These are phyloP conservation scores for Coniochaeta prunicola DNA, from an alignment of 2,329 filamentous ascomycete species.

Conservation along the genomic window DNA sequence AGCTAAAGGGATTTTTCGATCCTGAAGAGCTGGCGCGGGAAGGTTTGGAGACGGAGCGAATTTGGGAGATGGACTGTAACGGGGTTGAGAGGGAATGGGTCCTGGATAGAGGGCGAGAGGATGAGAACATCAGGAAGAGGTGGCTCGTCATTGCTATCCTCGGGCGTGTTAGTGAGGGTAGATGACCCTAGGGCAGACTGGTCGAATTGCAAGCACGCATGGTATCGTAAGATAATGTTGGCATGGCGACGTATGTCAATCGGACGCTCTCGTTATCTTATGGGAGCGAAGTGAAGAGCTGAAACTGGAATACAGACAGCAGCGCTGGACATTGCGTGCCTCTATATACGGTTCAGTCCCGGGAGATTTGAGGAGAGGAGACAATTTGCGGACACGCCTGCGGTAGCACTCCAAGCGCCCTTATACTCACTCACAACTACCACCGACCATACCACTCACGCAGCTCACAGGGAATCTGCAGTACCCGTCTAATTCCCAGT, in stretches of 20 bases:
- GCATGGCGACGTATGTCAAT: background rate
- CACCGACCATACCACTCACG: background rate
- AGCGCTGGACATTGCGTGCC: no score
- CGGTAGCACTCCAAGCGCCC: background rate
- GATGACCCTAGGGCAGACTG: background rate
- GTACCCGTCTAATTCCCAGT: background rate
- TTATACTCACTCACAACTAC: background rate
- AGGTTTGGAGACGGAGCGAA: conserved; percentile 53
- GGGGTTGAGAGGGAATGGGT: conserved; percentile 56
- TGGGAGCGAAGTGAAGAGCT: no score
- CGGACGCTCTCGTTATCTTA: no score
- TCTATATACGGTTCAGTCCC: no score
- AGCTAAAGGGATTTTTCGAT: conserved; percentile 60
- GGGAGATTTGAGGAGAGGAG: no score
- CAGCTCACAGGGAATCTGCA: background rate
- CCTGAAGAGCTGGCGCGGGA: conserved; percentile 32
- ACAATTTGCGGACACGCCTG: no score
- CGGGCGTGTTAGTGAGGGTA: conserved; percentile 22
- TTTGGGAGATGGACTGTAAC: conserved; percentile 64
- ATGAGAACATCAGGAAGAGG: conserved; percentile 55
- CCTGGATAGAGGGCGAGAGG: conserved; percentile 52
- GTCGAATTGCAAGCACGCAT: no score
- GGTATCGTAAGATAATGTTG: background rate
- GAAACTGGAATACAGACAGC: no score
- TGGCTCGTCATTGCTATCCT: conserved; percentile 60